Percentiles rank a stretch among this genome's conserved stretches.
Evolutionary conservation across 257 asterid species (phyloP).

Genomic region (Lycium barbarum): DNA sequence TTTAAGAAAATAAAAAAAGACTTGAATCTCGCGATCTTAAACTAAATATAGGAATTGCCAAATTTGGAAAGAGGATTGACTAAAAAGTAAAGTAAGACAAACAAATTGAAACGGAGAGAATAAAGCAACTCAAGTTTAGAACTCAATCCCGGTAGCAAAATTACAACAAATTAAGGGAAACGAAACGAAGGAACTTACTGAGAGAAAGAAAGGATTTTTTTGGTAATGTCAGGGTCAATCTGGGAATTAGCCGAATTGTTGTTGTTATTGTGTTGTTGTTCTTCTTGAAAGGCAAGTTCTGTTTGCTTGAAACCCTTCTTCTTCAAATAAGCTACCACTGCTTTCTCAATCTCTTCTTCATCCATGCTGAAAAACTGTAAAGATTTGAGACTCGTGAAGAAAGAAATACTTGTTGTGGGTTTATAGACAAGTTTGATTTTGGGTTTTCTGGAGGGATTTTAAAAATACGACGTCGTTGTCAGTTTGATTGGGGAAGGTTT

Average conservation of each 20-base stretch:
- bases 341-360: conserved; percentile 80
- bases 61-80: no score
- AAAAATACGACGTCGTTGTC: not conserved
- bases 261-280: conserved; percentile 61
- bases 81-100: no score
- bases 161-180: not conserved
- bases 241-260: conserved; percentile 55
- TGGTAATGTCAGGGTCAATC: conserved; percentile 73
- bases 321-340: conserved; percentile 77
- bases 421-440: not conserved
- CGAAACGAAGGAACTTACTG: conserved; percentile 52
- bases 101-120: no score
- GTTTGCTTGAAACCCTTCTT: conserved; percentile 89
- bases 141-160: not conserved
- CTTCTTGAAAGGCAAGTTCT: conserved; percentile 80
- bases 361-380: conserved; percentile 53
- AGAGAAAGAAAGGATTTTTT: conserved; percentile 67
- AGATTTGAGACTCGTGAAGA: not conserved
- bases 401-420: not conserved
- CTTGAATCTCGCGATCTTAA: no score
- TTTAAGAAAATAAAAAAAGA: no score
- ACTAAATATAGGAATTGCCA: no score
- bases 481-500: no score
- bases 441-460: conserved; percentile 13
- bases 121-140: not conserved